Base-by-base conservation (phyloP, 352 stramenopile genomes). In the Achlya hypogyna region DNA sequence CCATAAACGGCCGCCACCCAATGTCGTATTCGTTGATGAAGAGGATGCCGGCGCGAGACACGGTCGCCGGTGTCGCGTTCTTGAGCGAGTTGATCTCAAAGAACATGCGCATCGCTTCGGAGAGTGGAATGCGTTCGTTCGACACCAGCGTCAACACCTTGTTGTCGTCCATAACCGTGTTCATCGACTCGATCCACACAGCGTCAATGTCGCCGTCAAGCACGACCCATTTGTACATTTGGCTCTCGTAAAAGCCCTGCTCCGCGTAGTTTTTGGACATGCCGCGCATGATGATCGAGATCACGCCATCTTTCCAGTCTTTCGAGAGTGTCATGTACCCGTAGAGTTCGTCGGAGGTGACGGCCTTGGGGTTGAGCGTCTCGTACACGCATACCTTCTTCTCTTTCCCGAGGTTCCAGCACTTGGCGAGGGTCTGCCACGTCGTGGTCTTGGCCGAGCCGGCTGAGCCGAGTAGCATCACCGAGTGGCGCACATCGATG, bases 151-250 rank as follows among this genome's bases (percentile, higher is more conserved):
- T 98, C 0, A 98, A 77, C 59, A 98, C 88, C 52, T 97, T 97
- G 74, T 98, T 98, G 63, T 98, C 94, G 64, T 98, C 95, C 95
- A 98, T 98, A 70, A 98, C 95, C 0, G 90, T 97, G 75, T 98
- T 98, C 95, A 98, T 98, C 1, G 74, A 87, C 58, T 95, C 87
- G 47, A 95, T 95, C 87, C 87, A 95, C 31, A 94, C 83, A 2
- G 87, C 86, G 65, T 95, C 87, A 49, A 95, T 94, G 70, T 95
- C 87, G 14, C 87, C 87, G 31, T 95, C 87, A 0, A 95, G 71
- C 4, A 95, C 81, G 51, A 94, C 84, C 87, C 87, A 95, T 47
- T 95, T 96, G 79, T 96, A 96, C 20, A 69, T 79, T 68, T 97
- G 88, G 32, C 93, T 96, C 66, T 98, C 95, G 69, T 98, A 98